Percentiles rank a stretch among this genome's conserved stretches.
Evolutionary conservation across 495 filamentous ascomycete species (phyloP).

Genomic region (Aspergillus affinis): DNA sequence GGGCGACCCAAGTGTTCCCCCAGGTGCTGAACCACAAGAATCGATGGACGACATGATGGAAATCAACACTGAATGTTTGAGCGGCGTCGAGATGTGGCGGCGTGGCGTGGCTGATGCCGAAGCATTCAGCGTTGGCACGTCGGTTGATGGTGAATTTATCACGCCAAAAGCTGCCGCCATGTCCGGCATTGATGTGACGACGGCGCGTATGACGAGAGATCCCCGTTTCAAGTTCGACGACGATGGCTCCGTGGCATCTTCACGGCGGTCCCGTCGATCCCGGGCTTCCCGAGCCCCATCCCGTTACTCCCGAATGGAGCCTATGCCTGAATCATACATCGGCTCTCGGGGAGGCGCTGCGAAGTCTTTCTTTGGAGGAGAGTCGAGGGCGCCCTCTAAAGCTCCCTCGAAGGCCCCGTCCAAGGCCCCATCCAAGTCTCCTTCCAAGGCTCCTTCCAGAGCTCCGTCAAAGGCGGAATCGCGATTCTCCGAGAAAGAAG

Average conservation of each 20-base stretch:
- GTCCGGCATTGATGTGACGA: conserved; percentile 49
- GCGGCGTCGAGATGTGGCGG: conserved; percentile 77
- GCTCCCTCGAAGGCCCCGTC: conserved; percentile 9
- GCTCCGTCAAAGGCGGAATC: conserved; percentile 27
- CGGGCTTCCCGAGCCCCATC: conserved; percentile 13
- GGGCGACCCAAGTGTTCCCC: conserved; percentile 8
- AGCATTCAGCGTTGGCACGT: conserved; percentile 58
- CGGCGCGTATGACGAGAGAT: conserved; percentile 33
- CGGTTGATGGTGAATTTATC: conserved; percentile 84
- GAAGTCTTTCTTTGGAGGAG: conserved; percentile 5
- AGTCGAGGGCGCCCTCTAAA: conserved; percentile 4
- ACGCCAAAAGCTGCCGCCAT: conserved; percentile 70
- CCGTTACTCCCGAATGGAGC: not conserved
- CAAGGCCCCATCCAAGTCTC: conserved; percentile 20
- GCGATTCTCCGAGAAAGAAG: conserved; percentile 31
- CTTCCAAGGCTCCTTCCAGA: conserved; percentile 20
- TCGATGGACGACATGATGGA: conserved; percentile 61
- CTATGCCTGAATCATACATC: not conserved
- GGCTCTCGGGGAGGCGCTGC: not conserved
- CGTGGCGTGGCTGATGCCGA: conserved; percentile 76
- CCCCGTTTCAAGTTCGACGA: conserved; percentile 43
- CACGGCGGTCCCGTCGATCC: conserved; percentile 42
- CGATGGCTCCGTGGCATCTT: conserved; percentile 33
- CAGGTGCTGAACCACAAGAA: conserved; percentile 9
- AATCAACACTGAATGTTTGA: conserved; percentile 54